These are phyloP conservation scores for Aspergillus homomorphus DNA, from an alignment of 495 filamentous ascomycete genomes.

Conservation along the genomic window DNA sequence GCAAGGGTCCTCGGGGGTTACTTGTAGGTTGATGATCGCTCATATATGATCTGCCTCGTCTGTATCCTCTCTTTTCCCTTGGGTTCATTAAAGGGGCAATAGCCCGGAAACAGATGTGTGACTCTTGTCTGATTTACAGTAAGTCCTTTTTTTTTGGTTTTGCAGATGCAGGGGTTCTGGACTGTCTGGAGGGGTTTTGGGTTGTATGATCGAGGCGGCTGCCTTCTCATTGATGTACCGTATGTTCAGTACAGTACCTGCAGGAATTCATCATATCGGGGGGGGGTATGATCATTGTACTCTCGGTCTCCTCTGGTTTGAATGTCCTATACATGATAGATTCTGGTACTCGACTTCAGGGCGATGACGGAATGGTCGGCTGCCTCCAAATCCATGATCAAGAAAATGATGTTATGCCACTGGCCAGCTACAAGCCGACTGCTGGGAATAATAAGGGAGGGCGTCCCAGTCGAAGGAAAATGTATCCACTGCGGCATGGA, in stretches of 20 bases:
- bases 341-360: too few species aligned
- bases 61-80: background rate
- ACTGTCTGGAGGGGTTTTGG: too few species aligned
- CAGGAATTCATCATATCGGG: background rate
- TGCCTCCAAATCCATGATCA: background rate
- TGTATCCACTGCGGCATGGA: constrained; percentile 5
- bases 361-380: constrained; percentile 1
- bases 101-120: constrained; percentile 8
- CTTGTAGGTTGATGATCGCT: constrained; percentile 1
- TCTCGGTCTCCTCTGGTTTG: too few species aligned
- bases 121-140: constrained; percentile 4
- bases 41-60: constrained; percentile 8
- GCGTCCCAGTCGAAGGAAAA: background rate
- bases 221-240: background rate
- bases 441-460: constrained; percentile 5
- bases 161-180: constrained; percentile 11
- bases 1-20: background rate
- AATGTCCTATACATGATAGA: too few species aligned
- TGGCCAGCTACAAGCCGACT: too few species aligned
- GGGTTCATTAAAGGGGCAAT: background rate
- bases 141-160: background rate
- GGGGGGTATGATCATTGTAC: too few species aligned
- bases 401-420: background rate
- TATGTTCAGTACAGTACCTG: constrained; percentile 1
- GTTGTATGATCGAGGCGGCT: too few species aligned